These are phyloP conservation scores for Agaricales sp. DNA, from an alignment of 1,284 basidiomycete species.

Conservation along the genomic window DNA sequence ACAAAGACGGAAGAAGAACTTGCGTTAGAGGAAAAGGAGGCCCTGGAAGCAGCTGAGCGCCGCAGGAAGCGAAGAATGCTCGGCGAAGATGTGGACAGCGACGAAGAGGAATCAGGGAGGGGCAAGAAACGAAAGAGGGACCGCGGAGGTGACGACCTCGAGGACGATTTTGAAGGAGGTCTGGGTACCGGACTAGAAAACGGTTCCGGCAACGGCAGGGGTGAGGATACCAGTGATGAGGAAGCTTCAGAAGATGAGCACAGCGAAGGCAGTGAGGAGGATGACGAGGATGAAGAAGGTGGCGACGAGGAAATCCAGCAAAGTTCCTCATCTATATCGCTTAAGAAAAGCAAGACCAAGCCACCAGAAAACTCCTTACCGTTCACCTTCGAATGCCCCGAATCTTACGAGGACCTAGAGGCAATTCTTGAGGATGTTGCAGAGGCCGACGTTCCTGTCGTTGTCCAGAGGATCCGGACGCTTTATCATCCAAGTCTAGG, in stretches of 20 bases:
- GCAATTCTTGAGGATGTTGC: conserved; percentile 65
- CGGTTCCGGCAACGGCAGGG: not conserved
- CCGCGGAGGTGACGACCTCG: conserved; percentile 77
- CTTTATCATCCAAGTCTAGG: conserved; percentile 88
- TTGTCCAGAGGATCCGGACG: conserved; percentile 86
- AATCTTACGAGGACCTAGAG: conserved; percentile 81
- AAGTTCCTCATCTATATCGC: conserved; percentile 8
- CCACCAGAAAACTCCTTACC: conserved; percentile 41
- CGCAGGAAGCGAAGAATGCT: conserved; percentile 79
- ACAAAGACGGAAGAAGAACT: conserved; percentile 96
- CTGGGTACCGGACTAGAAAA: not conserved
- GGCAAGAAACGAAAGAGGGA: conserved; percentile 28
- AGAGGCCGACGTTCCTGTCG: conserved; percentile 68
- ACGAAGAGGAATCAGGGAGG: conserved; percentile 26
- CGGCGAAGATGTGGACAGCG: conserved; percentile 66
- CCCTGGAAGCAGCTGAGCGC: conserved; percentile 79
- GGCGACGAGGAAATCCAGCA: conserved; percentile 23
- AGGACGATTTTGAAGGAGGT: conserved; percentile 67
- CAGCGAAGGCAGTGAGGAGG: not conserved
- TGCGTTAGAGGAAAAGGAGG: conserved; percentile 82
- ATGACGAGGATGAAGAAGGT: conserved; percentile 32
- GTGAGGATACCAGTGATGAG: not conserved
- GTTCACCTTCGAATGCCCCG: conserved; percentile 87
- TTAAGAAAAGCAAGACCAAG: conserved; percentile 21
- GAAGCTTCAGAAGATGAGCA: not conserved